Conservation (phyloP, 1,284 basidiomycete species). For the Inonotus obliquus region DNA sequence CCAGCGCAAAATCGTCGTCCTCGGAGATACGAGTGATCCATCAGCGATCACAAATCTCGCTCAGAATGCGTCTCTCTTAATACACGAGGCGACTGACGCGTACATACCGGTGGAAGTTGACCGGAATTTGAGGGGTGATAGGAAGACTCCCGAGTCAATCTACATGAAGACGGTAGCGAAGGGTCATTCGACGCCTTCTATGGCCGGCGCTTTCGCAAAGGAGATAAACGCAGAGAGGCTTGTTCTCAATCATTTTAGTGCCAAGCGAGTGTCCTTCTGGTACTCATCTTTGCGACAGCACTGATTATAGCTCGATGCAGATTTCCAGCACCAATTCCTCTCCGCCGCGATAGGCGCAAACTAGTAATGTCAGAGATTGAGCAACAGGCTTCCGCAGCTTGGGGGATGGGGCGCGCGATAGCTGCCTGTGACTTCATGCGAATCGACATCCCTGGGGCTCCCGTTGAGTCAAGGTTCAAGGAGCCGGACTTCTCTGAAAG, state of each 20-base stretch:
- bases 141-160: slow-evolving; percentile 46
- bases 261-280: slow-evolving; percentile 44
- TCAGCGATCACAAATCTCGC: slow-evolving; percentile 53
- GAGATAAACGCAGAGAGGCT: slow-evolving; percentile 59
- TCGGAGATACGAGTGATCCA: slow-evolving; percentile 68
- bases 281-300: not conserved
- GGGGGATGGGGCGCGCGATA: slow-evolving; percentile 45
- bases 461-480: slow-evolving; percentile 1
- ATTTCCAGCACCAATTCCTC: slow-evolving; percentile 34
- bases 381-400: slow-evolving; percentile 56
- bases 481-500: slow-evolving; percentile 2
- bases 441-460: slow-evolving; percentile 41
- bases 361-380: slow-evolving; percentile 60
- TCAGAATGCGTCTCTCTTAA: slow-evolving; percentile 41
- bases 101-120: slow-evolving; percentile 59
- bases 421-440: slow-evolving; percentile 69
- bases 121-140: slow-evolving; percentile 31
- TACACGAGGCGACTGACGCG: slow-evolving; percentile 86
- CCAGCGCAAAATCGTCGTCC: slow-evolving; percentile 45
- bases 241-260: slow-evolving; percentile 81
- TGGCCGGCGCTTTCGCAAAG: slow-evolving; percentile 79
- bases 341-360: slow-evolving; percentile 33
- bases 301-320: slow-evolving; percentile 23
- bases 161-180: slow-evolving; percentile 51
- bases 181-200: slow-evolving; percentile 81